Evolutionary conservation across 495 filamentous ascomycete genomes (phyloP).

Genomic region (Daldinia childiae): DNA sequence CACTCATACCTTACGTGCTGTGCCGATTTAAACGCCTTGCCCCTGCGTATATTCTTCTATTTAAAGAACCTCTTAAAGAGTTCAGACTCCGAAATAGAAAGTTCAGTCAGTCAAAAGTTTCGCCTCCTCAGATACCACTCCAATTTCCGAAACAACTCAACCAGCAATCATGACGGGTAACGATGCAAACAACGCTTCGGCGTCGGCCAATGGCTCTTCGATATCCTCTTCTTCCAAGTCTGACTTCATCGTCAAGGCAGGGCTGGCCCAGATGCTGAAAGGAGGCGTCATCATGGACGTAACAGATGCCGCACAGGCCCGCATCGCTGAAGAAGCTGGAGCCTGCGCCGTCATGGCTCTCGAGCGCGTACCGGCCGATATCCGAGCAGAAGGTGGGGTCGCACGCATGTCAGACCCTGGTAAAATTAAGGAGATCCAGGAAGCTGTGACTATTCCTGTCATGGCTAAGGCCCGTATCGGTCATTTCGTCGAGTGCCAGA

Average conservation of each 20-base stretch:
- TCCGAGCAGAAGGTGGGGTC: conserved; percentile 89
- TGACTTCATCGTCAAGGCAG: conserved; percentile 84
- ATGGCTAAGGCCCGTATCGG: conserved; percentile 99
- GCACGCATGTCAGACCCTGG: conserved; percentile 95
- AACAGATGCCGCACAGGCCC: conserved; percentile 91
- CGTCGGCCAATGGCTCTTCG: conserved; percentile 34
- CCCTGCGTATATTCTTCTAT: not conserved
- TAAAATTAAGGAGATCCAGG: conserved; percentile 98
- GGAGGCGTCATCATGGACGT: conserved; percentile 99
- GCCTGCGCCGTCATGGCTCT: conserved; percentile 98
- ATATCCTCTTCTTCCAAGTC: conserved; percentile 35
- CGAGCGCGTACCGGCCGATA: conserved; percentile 97
- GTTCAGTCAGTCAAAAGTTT: not conserved
- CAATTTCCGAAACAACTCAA: not conserved
- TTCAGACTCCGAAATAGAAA: not conserved
- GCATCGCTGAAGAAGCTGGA: conserved; percentile 96
- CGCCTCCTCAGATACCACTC: not conserved
- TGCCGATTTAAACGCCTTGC: not conserved
- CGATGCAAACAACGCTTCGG: conserved; percentile 25
- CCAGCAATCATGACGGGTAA: conserved; percentile 42
- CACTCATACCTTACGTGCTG: not conserved
- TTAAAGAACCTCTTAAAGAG: not conserved
- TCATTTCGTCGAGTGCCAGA: conserved; percentile 98
- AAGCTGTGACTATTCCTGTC: conserved; percentile 95
- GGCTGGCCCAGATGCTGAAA: conserved; percentile 96